phyloP scores from a whole-genome alignment of 306 rosid species.

The Phaseolus lunatus region DNA sequence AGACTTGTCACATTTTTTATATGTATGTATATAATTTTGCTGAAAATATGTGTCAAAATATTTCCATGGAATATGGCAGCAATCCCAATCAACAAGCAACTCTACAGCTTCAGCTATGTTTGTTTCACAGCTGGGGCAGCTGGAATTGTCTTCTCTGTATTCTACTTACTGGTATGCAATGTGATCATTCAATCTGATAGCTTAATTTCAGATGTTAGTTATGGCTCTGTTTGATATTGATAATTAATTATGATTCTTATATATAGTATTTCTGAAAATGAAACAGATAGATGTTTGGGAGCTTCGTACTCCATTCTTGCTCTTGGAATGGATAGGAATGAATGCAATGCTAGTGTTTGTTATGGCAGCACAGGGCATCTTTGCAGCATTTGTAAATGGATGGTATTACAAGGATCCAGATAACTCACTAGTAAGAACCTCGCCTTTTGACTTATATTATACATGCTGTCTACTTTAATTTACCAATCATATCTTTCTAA shows the following conservation, averaged over 20 bases:
- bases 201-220: no score
- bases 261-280: neutral
- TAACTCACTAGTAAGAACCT: slow-evolving; percentile 59
- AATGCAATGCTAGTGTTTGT: slow-evolving; percentile 93
- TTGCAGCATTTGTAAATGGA: slow-evolving; percentile 91
- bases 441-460: neutral
- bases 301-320: slow-evolving; percentile 68
- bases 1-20: neutral
- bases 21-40: neutral
- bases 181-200: no score
- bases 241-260: neutral
- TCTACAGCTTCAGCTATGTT: slow-evolving; percentile 87
- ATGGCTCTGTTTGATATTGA: neutral
- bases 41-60: neutral
- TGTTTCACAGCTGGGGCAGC: slow-evolving; percentile 94
- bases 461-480: neutral
- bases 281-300: slow-evolving; percentile 88
- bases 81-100: slow-evolving; percentile 88
- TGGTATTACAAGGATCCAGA: slow-evolving; percentile 69
- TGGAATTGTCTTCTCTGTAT: slow-evolving; percentile 76
- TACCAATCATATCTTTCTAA: no score
- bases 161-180: slow-evolving; percentile 66
- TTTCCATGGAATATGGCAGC: slow-evolving; percentile 55
- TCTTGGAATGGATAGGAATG: slow-evolving; percentile 94
- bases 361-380: slow-evolving; percentile 89